These are phyloP conservation scores for Yarrowia divulgata DNA, from an alignment of 805 yeast species.

Conservation along the genomic window DNA sequence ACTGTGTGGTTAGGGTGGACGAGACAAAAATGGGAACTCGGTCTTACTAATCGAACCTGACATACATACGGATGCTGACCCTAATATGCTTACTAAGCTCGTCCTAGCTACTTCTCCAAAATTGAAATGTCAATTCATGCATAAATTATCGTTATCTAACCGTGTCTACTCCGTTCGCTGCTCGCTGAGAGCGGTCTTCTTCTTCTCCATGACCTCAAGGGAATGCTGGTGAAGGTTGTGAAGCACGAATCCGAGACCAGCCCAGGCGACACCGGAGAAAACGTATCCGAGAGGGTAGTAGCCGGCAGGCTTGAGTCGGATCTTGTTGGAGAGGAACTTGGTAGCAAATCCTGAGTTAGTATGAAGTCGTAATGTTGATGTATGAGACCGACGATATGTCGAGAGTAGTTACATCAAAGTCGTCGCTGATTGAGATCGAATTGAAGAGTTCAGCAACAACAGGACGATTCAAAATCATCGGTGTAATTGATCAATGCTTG, in stretches of 20 bases:
- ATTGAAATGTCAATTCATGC: slow-evolving; percentile 21
- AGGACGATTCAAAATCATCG: not conserved
- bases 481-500: not conserved
- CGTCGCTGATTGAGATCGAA: too few species aligned
- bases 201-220: slow-evolving; percentile 44
- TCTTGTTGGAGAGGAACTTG: slow-evolving; percentile 49
- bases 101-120: too few species aligned
- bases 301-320: slow-evolving; percentile 50
- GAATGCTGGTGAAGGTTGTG: slow-evolving; percentile 48
- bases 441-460: not conserved
- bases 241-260: slow-evolving; percentile 49
- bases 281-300: slow-evolving; percentile 50
- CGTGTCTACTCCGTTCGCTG: slow-evolving; percentile 38
- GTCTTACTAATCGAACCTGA: not conserved
- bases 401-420: not conserved
- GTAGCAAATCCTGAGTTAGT: slow-evolving; percentile 43
- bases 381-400: not conserved
- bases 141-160: slow-evolving; percentile 30
- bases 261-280: slow-evolving; percentile 48
- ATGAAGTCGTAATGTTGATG: not conserved
- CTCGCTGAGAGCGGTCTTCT: slow-evolving; percentile 35
- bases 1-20: not conserved
- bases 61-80: too few species aligned
- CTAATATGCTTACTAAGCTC: not conserved
- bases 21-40: not conserved